Base-by-base conservation (phyloP, 2,329 filamentous ascomycete species). In the Colletotrichum eremochloae region DNA sequence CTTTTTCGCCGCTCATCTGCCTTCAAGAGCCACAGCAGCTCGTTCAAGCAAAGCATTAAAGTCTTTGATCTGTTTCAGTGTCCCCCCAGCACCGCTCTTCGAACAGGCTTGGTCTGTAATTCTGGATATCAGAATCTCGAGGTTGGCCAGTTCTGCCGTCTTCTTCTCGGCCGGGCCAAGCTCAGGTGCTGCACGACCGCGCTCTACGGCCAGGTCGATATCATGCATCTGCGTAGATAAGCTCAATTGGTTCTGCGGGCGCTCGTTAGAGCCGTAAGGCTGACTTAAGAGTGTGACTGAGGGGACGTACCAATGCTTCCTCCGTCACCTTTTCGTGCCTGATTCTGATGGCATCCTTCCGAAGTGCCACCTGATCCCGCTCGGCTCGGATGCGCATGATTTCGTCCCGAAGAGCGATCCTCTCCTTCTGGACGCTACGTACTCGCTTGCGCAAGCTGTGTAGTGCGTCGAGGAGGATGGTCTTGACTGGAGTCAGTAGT, bases 31-130 rank as follows among this genome's bases (percentile, higher is more conserved):
- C 40, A 83, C 79, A 2, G 89, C 90, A 7, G 89, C 85, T 31
- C 90, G 85, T 78, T 92, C 90, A 61, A 92, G 81, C 74, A 92
- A 90, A 42, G 85, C 85, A 74, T 92, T 92, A 76, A 92, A 92
- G 60, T 89, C 86, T 72, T 82, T 86, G 67, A 92, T 85, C 77
- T 89, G 87, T 71, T 83, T 84, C 74, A 92, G 81, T 5, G 87
- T 80, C 2, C 88, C 88, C 31, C 88, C 88, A 1, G 83, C 82
- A 11, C 83, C 81, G 63, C 86, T 84, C 29, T 80, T 80, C 50
- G 82, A 85, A 76, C 87, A 88, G 2, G 87, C 86, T 76, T 90
- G 85, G 48, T 86, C 84, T 0, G 87, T 83, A 6, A 92, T 81
- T 36, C 84, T 84, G n/a, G 87, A 86, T 42, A 91, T 82, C 11